phyloP scores from a whole-genome alignment of 495 filamentous ascomycete genomes.

The Penicillium robsamsonii region DNA sequence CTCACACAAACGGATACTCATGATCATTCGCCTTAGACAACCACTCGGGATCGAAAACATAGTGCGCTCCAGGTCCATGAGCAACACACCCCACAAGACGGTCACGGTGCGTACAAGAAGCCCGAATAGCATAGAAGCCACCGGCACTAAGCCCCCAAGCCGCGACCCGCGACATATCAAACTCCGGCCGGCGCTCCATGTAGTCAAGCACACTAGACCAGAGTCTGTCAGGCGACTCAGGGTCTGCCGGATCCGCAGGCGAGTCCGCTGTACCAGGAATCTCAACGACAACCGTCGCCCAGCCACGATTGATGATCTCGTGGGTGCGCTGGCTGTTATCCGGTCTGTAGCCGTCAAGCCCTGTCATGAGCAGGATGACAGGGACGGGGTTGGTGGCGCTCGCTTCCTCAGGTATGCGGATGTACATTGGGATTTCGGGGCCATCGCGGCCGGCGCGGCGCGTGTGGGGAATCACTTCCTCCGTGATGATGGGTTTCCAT shows the following conservation, averaged over 20 bases:
- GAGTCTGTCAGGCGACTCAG: constrained; percentile 50
- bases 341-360: constrained; percentile 75
- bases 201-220: constrained; percentile 63
- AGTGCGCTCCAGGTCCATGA: constrained; percentile 69
- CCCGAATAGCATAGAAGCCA: constrained; percentile 73
- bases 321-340: constrained; percentile 73
- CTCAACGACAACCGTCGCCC: constrained; percentile 63
- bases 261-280: constrained; percentile 81
- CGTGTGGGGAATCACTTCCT: constrained; percentile 60
- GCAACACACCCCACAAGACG: constrained; percentile 60
- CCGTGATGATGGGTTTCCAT: constrained; percentile 55
- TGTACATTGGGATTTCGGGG: constrained; percentile 60
- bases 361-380: constrained; percentile 67
- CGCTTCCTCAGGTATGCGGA: constrained; percentile 54
- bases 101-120: constrained; percentile 67
- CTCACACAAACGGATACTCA: constrained; percentile 74
- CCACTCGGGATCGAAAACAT: constrained; percentile 67
- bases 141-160: constrained; percentile 74
- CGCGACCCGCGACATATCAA: constrained; percentile 61
- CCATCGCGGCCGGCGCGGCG: constrained; percentile 49
- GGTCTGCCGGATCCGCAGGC: constrained; percentile 60
- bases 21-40: constrained; percentile 64
- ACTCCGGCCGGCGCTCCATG: constrained; percentile 54
- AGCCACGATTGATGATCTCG: constrained; percentile 60
- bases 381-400: constrained; percentile 46